Percentiles rank a stretch among this genome's conserved stretches.
These are phyloP conservation scores for Backusella macrospora DNA, from an alignment of 192 early-diverging fungal genomes.

Conservation along the genomic window DNA sequence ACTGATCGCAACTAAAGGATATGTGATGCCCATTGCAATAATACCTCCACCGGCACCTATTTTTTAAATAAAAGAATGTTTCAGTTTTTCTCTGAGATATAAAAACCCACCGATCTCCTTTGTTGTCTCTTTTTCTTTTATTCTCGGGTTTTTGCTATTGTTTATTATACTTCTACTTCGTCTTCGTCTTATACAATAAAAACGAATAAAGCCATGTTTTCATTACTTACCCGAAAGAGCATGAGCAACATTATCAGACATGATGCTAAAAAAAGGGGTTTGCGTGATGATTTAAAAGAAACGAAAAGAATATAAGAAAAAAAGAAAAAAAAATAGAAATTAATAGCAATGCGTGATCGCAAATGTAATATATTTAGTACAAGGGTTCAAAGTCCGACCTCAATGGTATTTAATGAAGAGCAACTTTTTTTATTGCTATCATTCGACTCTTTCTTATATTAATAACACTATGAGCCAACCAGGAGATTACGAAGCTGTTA, in stretches of 20 bases:
- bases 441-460: constrained; percentile 26
- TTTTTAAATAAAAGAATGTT: constrained; percentile 31
- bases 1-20: constrained; percentile 83
- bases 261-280: constrained; percentile 38
- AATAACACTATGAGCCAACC: constrained; percentile 22
- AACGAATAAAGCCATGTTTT: constrained; percentile 13
- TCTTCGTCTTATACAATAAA: background rate
- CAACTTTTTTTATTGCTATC: background rate
- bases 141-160: background rate
- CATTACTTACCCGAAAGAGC: constrained; percentile 63
- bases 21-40: constrained; percentile 92
- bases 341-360: constrained; percentile 17
- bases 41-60: constrained; percentile 86
- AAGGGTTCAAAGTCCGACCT: background rate
- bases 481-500: constrained; percentile 44
- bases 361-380: constrained; percentile 5
- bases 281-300: constrained; percentile 7
- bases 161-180: no score
- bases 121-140: background rate
- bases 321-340: constrained; percentile 29
- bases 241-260: constrained; percentile 85
- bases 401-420: background rate
- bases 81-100: background rate
- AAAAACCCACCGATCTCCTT: background rate
- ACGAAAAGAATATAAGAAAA: no score